Conservation (phyloP, 352 stramenopile species). For the Globisporangium apiculatum region DNA sequence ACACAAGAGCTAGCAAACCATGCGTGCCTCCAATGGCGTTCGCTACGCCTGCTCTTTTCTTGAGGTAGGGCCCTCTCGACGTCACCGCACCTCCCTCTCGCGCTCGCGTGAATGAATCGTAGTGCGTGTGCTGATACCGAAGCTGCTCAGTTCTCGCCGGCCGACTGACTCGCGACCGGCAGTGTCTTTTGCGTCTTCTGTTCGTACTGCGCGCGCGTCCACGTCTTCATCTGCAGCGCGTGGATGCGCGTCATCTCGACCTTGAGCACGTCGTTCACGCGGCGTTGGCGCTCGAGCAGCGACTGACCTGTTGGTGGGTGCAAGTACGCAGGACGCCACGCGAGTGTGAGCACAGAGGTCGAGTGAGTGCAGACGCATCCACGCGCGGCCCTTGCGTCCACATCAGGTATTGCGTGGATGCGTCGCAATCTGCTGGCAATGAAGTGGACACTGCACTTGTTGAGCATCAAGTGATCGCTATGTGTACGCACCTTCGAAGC, state of each 20-base stretch:
- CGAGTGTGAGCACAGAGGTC: no score
- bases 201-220: constrained; percentile 75
- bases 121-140: no score
- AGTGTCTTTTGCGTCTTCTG: constrained; percentile 69
- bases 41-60: no score
- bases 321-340: not conserved
- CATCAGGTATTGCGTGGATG: no score
- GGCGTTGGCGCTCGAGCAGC: constrained; percentile 68
- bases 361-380: not conserved
- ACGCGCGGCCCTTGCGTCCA: not conserved
- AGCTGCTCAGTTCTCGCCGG: constrained; percentile 32
- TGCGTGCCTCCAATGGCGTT: no score
- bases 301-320: constrained; percentile 33
- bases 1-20: no score
- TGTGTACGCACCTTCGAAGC: constrained; percentile 51
- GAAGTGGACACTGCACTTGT: no score
- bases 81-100: no score
- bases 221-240: constrained; percentile 84
- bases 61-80: no score
- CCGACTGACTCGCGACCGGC: constrained; percentile 30
- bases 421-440: no score
- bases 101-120: no score
- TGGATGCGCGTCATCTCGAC: constrained; percentile 83
- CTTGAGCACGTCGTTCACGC: constrained; percentile 74
- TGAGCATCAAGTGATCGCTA: no score